Evolutionary conservation across 352 stramenopile species (phyloP), one percentile per base, ranked within the genome.

Genomic region (Phytophthora foliorum): DNA sequence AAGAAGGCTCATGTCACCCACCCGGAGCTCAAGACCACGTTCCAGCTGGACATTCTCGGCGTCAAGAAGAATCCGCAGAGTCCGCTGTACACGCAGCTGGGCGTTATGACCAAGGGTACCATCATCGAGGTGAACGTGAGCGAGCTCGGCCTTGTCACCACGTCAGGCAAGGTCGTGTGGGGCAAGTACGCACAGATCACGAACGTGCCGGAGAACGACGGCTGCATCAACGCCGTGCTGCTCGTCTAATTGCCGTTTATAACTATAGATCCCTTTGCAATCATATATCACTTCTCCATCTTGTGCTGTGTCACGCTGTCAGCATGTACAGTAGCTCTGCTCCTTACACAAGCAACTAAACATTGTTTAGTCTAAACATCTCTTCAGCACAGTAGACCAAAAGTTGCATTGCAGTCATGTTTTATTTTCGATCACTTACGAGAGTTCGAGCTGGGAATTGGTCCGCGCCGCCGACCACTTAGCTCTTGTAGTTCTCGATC

Each of bases 1-100:
- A 99, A 99, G 84, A 99, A 99, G 81, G 98, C 98, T 6, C 98
- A 99, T 80, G 97, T 99, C 19, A 99, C 98, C 14, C 98, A 99
- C 90, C 98, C 98, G n/a, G 98, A 99, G 86, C 90, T 99, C 45
- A 99, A 99, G 84, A 98, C 98, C 10, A 99, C 98, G 14, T 99
- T 99, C 84, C 97, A 99, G 84, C 81, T 99, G 53, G 98, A 99
- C 80, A 99, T 99, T 66, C 77, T 99, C 10, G 97, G 97, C 53
- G 98, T 99, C 36, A 99, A 99, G 91, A 99, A 99, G 88, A 99
- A 99, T 85, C 98, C 98, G 32, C 97, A 97, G 61, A 98, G 84
- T 29, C 89, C 90, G 60, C 81, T 99, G 66, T 99, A 99, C 85
- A 99, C 97, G 31, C 86, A 98, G 74, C 87, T 99, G 13, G 98